Percentiles rank a stretch among this genome's conserved stretches.
These are phyloP conservation scores for Kwoniella dendrophila DNA, from an alignment of 768 basidiomycete species.

Conservation along the genomic window DNA sequence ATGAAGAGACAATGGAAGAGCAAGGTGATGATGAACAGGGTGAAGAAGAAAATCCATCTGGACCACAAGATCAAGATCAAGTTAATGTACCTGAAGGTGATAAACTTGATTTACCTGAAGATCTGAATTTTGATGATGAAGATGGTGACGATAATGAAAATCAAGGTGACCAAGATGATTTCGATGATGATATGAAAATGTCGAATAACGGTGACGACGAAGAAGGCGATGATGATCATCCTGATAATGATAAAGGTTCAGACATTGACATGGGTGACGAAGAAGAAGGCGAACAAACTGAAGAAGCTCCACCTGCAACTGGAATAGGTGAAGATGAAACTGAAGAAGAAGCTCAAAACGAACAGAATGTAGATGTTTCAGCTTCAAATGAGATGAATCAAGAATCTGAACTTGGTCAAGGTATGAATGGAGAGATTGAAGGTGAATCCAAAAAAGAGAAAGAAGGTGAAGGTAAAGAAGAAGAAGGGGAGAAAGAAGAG, in stretches of 20 bases:
- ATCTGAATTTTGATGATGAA: conserved; percentile 51
- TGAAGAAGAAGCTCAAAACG: conserved; percentile 39
- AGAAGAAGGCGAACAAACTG: conserved; percentile 40
- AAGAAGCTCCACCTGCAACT: conserved; percentile 47
- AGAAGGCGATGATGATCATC: conserved; percentile 56
- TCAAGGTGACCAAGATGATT: conserved; percentile 47
- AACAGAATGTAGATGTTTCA: conserved; percentile 42
- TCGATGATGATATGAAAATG: conserved; percentile 50
- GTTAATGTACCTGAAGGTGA: conserved; percentile 76
- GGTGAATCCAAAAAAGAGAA: conserved; percentile 56
- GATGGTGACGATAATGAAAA: conserved; percentile 31
- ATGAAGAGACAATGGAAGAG: conserved; percentile 44
- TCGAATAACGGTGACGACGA: too few relatives aligned
- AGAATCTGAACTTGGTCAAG: conserved; percentile 37
- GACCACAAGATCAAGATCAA: conserved; percentile 65
- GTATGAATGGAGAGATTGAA: conserved; percentile 31
- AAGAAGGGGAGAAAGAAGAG: conserved; percentile 41
- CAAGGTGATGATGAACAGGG: conserved; percentile 61
- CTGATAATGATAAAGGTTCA: conserved; percentile 33
- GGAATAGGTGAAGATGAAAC: conserved; percentile 50
- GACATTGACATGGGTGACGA: conserved; percentile 38
- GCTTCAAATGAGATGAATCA: conserved; percentile 52
- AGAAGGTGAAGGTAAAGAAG: conserved; percentile 55
- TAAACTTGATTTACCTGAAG: conserved; percentile 83
- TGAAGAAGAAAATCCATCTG: conserved; percentile 51